Evolutionary conservation across 2,329 filamentous ascomycete species (phyloP).

Genomic region (Phaeosphaeria sp.): DNA sequence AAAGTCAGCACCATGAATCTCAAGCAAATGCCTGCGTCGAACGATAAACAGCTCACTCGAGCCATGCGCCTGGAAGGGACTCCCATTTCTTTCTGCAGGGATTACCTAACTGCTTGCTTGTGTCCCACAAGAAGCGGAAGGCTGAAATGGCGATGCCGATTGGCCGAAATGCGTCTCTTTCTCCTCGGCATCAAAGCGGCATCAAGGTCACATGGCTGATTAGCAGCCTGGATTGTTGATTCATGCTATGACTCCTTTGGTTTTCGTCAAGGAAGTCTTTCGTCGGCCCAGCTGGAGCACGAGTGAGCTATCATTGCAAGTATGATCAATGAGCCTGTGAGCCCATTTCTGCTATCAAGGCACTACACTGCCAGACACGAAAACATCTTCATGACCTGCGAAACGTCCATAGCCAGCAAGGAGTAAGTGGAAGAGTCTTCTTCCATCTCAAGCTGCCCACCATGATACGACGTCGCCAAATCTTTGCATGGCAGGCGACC

Average conservation of each 20-base stretch:
- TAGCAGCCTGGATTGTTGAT: neutral
- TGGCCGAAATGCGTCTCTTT: constrained; percentile 12
- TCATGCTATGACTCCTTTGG: neutral
- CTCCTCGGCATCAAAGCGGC: constrained; percentile 6
- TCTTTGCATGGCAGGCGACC: constrained; percentile 5
- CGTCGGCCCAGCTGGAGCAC: no score
- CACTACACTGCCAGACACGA: neutral
- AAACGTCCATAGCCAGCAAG: neutral
- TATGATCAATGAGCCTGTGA: neutral
- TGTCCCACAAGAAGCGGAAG: constrained; percentile 20
- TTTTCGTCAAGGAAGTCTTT: neutral
- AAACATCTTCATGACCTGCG: neutral
- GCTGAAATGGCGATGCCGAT: constrained; percentile 23
- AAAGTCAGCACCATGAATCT: constrained; percentile 10
- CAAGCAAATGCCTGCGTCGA: constrained; percentile 19
- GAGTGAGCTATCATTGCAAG: neutral
- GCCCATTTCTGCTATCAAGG: neutral
- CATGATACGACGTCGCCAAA: neutral
- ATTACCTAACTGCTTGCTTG: constrained; percentile 11
- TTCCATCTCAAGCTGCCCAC: neutral
- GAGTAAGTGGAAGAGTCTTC: neutral
- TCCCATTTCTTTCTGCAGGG: constrained; percentile 19
- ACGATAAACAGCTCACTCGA: constrained; percentile 35
- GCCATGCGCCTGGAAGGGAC: constrained; percentile 20
- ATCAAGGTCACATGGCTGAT: constrained; percentile 11